These are phyloP conservation scores for Viridothelium virens DNA, from an alignment of 495 filamentous ascomycete genomes.

Conservation along the genomic window DNA sequence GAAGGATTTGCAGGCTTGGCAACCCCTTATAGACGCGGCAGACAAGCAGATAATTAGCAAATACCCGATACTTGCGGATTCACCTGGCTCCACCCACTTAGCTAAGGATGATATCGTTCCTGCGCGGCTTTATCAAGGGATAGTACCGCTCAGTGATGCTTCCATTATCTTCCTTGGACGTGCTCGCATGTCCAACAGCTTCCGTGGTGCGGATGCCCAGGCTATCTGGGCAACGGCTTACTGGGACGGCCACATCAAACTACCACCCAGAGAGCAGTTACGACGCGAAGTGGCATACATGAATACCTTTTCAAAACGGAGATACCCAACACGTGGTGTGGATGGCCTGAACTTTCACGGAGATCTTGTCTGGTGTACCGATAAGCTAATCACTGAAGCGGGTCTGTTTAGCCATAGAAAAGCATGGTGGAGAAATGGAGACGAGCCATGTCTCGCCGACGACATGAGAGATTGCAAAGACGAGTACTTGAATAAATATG, in stretches of 20 bases:
- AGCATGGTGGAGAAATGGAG: constrained; percentile 25
- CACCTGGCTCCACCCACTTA: neutral
- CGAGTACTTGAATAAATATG: constrained; percentile 28
- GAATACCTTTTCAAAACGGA: constrained; percentile 31
- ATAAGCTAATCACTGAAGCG: constrained; percentile 31
- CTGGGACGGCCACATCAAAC: constrained; percentile 28
- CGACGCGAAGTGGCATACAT: constrained; percentile 32
- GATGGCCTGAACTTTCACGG: constrained; percentile 34
- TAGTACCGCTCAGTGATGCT: constrained; percentile 23
- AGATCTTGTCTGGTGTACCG: constrained; percentile 34
- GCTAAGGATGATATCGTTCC: neutral
- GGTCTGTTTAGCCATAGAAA: constrained; percentile 31
- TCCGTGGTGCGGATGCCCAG: constrained; percentile 38
- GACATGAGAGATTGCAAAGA: constrained; percentile 27
- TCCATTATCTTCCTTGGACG: constrained; percentile 40
- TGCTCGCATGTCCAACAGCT: constrained; percentile 31
- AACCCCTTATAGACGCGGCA: constrained; percentile 27
- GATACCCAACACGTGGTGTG: constrained; percentile 37
- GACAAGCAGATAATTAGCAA: constrained; percentile 31
- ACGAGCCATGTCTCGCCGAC: constrained; percentile 26
- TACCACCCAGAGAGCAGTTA: constrained; percentile 26
- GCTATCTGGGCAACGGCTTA: constrained; percentile 40
- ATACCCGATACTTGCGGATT: constrained; percentile 33
- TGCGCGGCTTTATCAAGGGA: constrained; percentile 14
- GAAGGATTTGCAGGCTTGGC: constrained; percentile 1